A percentile compares a stretch with the other conserved stretches of the same genome.
These are phyloP conservation scores for Lunasporangiospora selenospora DNA, from an alignment of 192 early-diverging fungal genomes.

Conservation along the genomic window DNA sequence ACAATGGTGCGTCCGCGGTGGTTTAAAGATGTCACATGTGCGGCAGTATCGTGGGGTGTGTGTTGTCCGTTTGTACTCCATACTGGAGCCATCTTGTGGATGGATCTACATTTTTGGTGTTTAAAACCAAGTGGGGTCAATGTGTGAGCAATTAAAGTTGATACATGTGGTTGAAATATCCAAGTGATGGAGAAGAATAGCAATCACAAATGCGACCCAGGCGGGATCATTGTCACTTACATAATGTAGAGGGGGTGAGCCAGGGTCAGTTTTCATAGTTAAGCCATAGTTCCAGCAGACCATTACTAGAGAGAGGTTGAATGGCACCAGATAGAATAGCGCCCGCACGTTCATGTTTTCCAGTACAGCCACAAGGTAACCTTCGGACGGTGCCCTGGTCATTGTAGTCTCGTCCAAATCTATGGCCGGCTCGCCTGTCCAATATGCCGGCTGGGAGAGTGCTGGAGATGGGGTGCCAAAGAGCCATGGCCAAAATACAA, in stretches of 20 bases:
- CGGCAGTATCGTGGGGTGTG: conserved; percentile 74
- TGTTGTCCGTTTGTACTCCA: conserved; percentile 75
- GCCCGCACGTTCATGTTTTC: conserved; percentile 30
- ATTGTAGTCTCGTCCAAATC: too few relatives aligned
- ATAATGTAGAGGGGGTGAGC: conserved; percentile 71
- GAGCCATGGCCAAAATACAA: conserved; percentile 33
- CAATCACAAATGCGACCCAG: too few relatives aligned
- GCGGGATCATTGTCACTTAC: conserved; percentile 24
- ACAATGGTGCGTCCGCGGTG: conserved; percentile 83
- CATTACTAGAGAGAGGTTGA: conserved; percentile 79
- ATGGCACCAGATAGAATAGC: conserved; percentile 64
- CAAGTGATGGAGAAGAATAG: too few relatives aligned
- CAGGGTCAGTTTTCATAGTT: conserved; percentile 78
- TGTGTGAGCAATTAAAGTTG: not conserved
- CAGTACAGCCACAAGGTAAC: conserved; percentile 4
- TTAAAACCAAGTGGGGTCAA: not conserved
- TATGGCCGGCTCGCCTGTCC: too few relatives aligned
- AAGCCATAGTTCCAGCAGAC: conserved; percentile 90
- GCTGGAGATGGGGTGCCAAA: conserved; percentile 3
- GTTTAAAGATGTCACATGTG: conserved; percentile 68
- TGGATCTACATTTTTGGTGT: conserved; percentile 14
- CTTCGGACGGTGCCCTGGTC: not conserved
- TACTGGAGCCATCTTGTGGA: not conserved
- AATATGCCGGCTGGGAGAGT: not conserved
- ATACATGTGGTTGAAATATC: too few relatives aligned